Base-by-base conservation (phyloP, 495 filamentous ascomycete genomes). In the Neurospora sublineolata region DNA sequence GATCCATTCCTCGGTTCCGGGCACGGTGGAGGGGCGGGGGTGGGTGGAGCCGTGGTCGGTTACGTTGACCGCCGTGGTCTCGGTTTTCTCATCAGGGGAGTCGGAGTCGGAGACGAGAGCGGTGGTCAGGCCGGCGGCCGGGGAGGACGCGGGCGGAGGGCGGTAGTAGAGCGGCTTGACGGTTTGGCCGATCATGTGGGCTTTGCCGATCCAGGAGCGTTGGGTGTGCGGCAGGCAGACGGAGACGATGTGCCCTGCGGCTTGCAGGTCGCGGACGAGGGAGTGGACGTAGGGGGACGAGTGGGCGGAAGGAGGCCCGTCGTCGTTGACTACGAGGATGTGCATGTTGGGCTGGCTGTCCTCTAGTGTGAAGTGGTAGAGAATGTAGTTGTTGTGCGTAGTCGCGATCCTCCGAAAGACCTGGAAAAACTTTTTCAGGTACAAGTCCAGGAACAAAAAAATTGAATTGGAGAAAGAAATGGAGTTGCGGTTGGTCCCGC, bases 171-270 rank as follows among this genome's bases (percentile, higher is more conserved):
- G 89, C 4, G 94, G 93, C 72, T 90, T 92, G 46, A 97, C 87
- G 23, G 91, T 90, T 75, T 92, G 89, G 70, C 93, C 93, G 73
- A 97, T 90, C 58, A 97, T 89, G 78, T 98, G 94, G 27, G 95
- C 95, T 83, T 99, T 99, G 71, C 94, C 93, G 75, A 99, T 97
- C 95, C 95, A 99, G 69, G 93, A 96, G 67, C 94, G 90, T 81
- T 99, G 95, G 11, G 89, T 89, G 80, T 97, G 90, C 0, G 95
- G 95, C 4, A 99, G 87, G 72, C 95, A 88, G 52, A 98, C 94
- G 3, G 92, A 94, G 72, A 98, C 93, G 42, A 84, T 86, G 80
- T 96, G 94, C 11, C 94, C 93, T 20, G 88, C 87, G 38, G 82
- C 76, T 81, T 95, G 92, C 42, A 99, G 90, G 30, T 89, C 86